Evolutionary conservation across 371 early-diverging fungal genomes (phyloP).

Genomic region (Rhizopus arrhizus): DNA sequence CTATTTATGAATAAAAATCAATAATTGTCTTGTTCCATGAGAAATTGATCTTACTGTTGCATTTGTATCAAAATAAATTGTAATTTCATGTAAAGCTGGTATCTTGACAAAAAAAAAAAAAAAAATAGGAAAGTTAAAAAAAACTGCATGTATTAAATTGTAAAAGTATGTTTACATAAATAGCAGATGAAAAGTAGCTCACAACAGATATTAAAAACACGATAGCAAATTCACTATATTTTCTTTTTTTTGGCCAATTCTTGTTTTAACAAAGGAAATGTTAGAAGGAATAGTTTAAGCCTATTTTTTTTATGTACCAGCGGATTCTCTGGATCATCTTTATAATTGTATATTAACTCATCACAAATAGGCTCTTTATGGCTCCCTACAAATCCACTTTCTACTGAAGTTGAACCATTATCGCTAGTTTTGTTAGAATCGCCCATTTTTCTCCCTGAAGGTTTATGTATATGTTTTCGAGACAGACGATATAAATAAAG

Average conservation of each 20-base stretch:
- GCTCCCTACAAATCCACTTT: too few relatives aligned
- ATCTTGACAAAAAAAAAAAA: slow-evolving; percentile 25
- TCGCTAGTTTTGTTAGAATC: too few relatives aligned
- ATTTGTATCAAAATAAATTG: slow-evolving; percentile 22
- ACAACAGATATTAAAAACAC: slow-evolving; percentile 37
- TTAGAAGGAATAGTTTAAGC: neutral
- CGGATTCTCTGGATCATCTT: slow-evolving; percentile 31
- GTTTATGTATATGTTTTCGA: too few relatives aligned
- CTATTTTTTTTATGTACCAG: slow-evolving; percentile 12
- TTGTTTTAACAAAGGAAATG: slow-evolving; percentile 6
- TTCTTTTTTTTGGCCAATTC: slow-evolving; percentile 40
- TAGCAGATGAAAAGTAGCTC: slow-evolving; percentile 38
- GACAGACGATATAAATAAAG: too few relatives aligned
- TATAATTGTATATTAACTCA: slow-evolving; percentile 11
- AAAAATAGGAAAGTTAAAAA: neutral
- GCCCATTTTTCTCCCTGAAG: too few relatives aligned
- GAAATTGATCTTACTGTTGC: slow-evolving; percentile 17
- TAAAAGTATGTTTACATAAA: slow-evolving; percentile 33
- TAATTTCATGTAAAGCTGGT: slow-evolving; percentile 38
- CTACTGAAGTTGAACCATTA: too few relatives aligned
- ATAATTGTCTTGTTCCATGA: neutral
- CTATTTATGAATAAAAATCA: slow-evolving; percentile 6
- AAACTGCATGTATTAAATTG: neutral
- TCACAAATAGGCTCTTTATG: neutral
- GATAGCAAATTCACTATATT: slow-evolving; percentile 22